These are phyloP conservation scores for Aspergillus diversus DNA, from an alignment of 495 filamentous ascomycete species.

Conservation along the genomic window DNA sequence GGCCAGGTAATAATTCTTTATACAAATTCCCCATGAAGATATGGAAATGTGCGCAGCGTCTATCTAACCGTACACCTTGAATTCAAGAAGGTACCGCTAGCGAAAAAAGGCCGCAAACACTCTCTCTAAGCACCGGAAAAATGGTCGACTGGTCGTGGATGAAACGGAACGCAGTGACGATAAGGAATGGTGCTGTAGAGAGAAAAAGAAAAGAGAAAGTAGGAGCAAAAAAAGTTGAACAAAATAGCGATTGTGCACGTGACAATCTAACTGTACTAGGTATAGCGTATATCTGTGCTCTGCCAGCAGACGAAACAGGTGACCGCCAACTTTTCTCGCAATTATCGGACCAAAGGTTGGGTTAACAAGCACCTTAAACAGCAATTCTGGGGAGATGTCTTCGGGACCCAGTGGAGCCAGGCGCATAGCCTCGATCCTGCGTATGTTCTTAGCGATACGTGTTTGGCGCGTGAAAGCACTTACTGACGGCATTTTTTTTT, in stretches of 20 bases:
- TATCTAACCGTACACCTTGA: conserved; percentile 75
- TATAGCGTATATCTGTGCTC: conserved; percentile 21
- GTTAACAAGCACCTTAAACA: conserved; percentile 25
- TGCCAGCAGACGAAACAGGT: conserved; percentile 21
- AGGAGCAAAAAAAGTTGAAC: conserved; percentile 8
- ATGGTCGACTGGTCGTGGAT: conserved; percentile 64
- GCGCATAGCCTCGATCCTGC: conserved; percentile 46
- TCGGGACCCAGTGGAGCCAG: conserved; percentile 50
- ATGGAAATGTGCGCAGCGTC: conserved; percentile 58
- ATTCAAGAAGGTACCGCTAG: conserved; percentile 68
- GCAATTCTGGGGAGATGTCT: conserved; percentile 38
- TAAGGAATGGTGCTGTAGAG: conserved; percentile 62
- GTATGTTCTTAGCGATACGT: conserved; percentile 32
- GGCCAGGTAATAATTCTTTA: too few relatives aligned
- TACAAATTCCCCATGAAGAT: too few relatives aligned
- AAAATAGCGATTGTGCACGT: conserved; percentile 29
- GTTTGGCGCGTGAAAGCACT: neutral
- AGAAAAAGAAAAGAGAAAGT: conserved; percentile 37
- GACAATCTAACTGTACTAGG: conserved; percentile 35
- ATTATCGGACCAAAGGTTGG: conserved; percentile 12
- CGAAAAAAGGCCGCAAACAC: conserved; percentile 62
- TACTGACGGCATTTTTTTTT: conserved; percentile 17
- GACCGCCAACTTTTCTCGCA: conserved; percentile 52
- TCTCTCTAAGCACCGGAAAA: conserved; percentile 62
- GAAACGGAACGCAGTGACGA: conserved; percentile 57